Evolutionary conservation across 164 flowering plant species (phyloP), one percentile per base, ranked within the genome.

Genomic region (Liquidambar formosana): DNA sequence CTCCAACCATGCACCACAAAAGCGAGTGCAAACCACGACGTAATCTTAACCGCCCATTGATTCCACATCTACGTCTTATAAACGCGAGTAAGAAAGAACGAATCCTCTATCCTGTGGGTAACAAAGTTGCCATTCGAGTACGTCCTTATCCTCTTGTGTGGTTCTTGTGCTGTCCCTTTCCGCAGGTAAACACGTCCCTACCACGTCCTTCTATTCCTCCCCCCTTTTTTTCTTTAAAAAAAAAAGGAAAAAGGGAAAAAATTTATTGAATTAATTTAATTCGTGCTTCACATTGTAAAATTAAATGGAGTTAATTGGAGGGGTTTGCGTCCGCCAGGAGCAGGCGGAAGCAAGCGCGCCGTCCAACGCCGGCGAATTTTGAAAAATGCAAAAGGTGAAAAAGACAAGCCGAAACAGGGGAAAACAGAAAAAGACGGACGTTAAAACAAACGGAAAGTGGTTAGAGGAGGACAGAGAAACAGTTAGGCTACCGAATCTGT

Each of bases 311-410:
- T 52, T 69, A 8, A 61, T n/a, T 26, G 28, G 47, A 19, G 21
- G 27, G 28, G 49, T 61, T 22, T 23, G 66, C 53, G 72, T 62
- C 51, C 60, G 44, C 51, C 66, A 49, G 66, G 18, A 25, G 38
- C 28, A 63, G 21, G 46, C 11, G n/a, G 23, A 33, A 63, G 41
- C 41, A 9, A 14, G 49, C 69, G 49, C 69, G 74, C 74, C 74
- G 74, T 41, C 74, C 65, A 58, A 48, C 49, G 69, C 74, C 65
- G 74, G 74, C 69, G n/a, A n/a, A 45, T 26, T 43, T 43, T 43
- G 27, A 48, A 15, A 18, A 16, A n/a, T 22, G 43, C 14, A 62
- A 6, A 63, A 28, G 46, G 26, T 22, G 43, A 21, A 62, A 6
- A 63, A 28, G 46, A 70, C 63, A 44, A 44, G 67, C 63, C 63